These are phyloP conservation scores for Skeletonema tropicum DNA, from an alignment of 108 stramenopile species.

Conservation along the genomic window DNA sequence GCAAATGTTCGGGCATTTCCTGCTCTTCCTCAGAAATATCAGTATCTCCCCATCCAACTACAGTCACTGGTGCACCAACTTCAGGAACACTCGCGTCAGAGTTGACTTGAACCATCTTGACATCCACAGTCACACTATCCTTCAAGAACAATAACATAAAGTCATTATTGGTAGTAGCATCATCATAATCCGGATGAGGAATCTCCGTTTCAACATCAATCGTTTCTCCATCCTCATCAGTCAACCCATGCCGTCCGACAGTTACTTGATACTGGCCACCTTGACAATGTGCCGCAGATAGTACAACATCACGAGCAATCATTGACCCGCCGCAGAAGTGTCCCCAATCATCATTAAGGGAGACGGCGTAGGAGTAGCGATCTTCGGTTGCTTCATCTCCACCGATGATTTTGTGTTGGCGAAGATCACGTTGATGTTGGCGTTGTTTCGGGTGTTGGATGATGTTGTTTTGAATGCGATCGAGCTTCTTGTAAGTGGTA, in stretches of 20 bases:
- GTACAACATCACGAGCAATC: no score
- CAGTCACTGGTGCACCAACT: constrained; percentile 34
- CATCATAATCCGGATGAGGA: no score
- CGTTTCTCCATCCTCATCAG: no score
- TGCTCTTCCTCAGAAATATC: background rate
- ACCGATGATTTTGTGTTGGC: constrained; percentile 33
- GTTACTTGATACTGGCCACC: no score
- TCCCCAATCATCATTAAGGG: constrained; percentile 11
- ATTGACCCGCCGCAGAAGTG: constrained; percentile 44
- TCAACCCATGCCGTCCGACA: no score
- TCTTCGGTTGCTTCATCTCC: constrained; percentile 20
- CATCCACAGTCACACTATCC: no score
- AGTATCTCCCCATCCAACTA: constrained; percentile 58
- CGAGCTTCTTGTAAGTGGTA: background rate
- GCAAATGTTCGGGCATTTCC: constrained; percentile 5
- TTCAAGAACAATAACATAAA: constrained; percentile 29
- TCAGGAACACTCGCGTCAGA: constrained; percentile 31
- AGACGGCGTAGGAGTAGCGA: constrained; percentile 31
- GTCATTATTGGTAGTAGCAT: constrained; percentile 18
- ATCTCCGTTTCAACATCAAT: no score
- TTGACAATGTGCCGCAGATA: no score
- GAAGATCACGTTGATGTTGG: background rate
- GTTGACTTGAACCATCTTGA: constrained; percentile 46
- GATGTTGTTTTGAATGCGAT: background rate
- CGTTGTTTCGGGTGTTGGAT: background rate